Evolutionary conservation across 2,329 filamentous ascomycete genomes (phyloP).

Genomic region (Xylariaceae sp.): DNA sequence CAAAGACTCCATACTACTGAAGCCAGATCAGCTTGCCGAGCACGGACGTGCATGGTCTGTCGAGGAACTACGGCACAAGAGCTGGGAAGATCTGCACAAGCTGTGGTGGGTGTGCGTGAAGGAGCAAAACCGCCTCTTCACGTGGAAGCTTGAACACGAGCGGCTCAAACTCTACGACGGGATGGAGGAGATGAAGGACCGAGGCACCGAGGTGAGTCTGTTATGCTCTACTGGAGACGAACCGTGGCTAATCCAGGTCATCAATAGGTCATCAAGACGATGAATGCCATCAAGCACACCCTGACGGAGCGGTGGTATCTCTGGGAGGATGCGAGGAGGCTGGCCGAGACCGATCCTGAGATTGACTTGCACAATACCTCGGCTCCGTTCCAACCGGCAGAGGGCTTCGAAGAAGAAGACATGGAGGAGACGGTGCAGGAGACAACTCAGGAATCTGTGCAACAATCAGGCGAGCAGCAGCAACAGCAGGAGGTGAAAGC

Average conservation of each 20-base stretch:
- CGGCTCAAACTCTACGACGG: conserved; percentile 65
- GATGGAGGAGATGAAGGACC: conserved; percentile 31
- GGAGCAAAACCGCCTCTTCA: conserved; percentile 86
- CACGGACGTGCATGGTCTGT: conserved; percentile 82
- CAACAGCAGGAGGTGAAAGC: too few relatives aligned
- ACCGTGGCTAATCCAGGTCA: conserved; percentile 1
- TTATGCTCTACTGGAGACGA: not conserved
- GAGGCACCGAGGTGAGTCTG: conserved; percentile 62
- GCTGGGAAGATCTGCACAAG: conserved; percentile 87
- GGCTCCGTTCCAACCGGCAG: conserved; percentile 46
- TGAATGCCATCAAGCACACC: conserved; percentile 76
- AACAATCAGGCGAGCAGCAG: too few relatives aligned
- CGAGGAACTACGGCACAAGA: conserved; percentile 81
- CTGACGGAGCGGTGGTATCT: conserved; percentile 85
- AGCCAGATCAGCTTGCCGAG: conserved; percentile 64
- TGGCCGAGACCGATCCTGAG: conserved; percentile 64
- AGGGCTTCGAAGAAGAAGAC: conserved; percentile 28
- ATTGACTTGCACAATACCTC: conserved; percentile 54
- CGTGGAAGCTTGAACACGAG: conserved; percentile 64
- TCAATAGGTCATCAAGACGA: conserved; percentile 67
- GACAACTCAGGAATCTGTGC: too few relatives aligned
- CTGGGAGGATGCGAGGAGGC: conserved; percentile 70
- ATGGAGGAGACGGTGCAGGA: too few relatives aligned
- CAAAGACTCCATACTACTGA: conserved; percentile 63
- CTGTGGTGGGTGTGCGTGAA: conserved; percentile 94